Base-by-base conservation (phyloP, 495 filamentous ascomycete species). In the Penicillium goetzii region DNA sequence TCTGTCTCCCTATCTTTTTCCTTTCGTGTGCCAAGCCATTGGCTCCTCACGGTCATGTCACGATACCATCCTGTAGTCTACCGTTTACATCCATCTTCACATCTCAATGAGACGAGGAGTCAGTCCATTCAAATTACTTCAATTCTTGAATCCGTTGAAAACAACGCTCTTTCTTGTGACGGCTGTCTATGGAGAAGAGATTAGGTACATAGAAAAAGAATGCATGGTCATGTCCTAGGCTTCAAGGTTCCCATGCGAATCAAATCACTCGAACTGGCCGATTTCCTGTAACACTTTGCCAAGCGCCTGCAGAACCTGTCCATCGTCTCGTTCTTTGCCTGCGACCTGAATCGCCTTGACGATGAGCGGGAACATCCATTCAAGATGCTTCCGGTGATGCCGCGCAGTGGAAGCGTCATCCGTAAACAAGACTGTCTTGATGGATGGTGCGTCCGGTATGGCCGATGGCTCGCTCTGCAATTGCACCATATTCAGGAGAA, bases 331-430 rank as follows among this genome's bases (percentile, higher is more conserved):
- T 47, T 84, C 85, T 43, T 82, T 84, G 19, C 85, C 85, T 14
- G 91, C 89, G 0, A 92, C 88, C 64, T 83, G 83, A 0, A 91
- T 78, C 6, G 88, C 91, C 57, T 84, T 83, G 14, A 88, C 85
- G 25, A 97, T 71, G n/a, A 97, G 79, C 32, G 92, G 90, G 71
- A 94, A 97, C 56, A 99, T 76, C 76, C 89, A 84, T 59, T 90
- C 84, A 25, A 98, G 76, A 78, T 97, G 95, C 73, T 90, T 90
- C 68, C 79, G 83, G n/a, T 77, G 68, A 60, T 77, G 64, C 45
- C 51, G 36, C 40, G 25, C 57, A 19, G 21, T 19, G 0, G 49
- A 15, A 34, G 19, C 36, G 8, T 59, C 59, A 53, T 40, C 54
- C 41, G 59, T 74, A 69, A 26, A 45, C 15, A 36, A 82, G 25